Evolutionary conservation across 2,329 filamentous ascomycete genomes (phyloP), one percentile per base, ranked within the genome.

Genomic region (Trichoderma polysporum): DNA sequence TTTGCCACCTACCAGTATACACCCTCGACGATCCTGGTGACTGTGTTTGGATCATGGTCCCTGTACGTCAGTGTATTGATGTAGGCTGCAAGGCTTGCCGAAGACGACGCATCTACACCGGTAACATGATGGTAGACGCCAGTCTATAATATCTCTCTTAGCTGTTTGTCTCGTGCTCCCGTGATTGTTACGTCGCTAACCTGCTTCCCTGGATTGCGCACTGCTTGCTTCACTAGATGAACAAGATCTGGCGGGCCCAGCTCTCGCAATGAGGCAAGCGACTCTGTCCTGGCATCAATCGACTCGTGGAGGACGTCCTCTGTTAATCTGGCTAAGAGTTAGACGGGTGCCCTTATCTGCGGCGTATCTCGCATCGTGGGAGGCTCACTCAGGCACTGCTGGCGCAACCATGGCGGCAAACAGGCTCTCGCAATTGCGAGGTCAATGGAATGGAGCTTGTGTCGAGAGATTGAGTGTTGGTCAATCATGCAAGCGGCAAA

Each of bases 81-180:
- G 80, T 99, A 99, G 73, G 95, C 95, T 47, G 95, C 95, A 68
- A 99, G 83, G 80, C 94, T 98, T 68, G 95, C 95, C 10, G 95
- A 98, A 7, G 95, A 98, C 2, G 95, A 99, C 57, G 95, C 95
- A 81, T 99, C 95, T 76, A 97, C 90, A 69, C 95, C 95, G 45
- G 93, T 97, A 73, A 97, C 94, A 88, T 99, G 95, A 79, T 99
- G 95, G 78, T 99, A 99, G 66, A 97, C 90, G 68, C 95, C 95
- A 69, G 89, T 90, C 91, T 97, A 57, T 4, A 7, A 31, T 60
- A 35, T 45, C 17, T 63, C 76, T 66, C 33, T 62, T 67, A 50
- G 69, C 67, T 31, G 8, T 3, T 22, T 49, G 39, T 25, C 50
- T 45, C 49, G 49, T 64, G 60, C 61, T 35, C 50, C 39, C 7